A percentile compares a stretch with the other conserved stretches of the same genome.
Evolutionary conservation across 2,329 filamentous ascomycete genomes (phyloP).

Genomic region (Nannizzia gypsea): DNA sequence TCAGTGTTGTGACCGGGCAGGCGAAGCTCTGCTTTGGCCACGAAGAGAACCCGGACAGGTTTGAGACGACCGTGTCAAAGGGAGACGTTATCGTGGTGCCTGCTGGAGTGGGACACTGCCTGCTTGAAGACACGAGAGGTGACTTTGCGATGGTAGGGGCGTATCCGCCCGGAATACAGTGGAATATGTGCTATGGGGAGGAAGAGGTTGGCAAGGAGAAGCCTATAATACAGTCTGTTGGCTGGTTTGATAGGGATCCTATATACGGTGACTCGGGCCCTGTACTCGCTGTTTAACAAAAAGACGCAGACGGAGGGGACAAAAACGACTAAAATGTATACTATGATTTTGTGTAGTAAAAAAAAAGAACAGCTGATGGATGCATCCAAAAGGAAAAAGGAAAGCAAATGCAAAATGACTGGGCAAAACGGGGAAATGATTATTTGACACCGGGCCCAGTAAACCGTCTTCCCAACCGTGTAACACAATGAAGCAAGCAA

Average conservation of each 20-base stretch:
- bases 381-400: not conserved
- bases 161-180: constrained; percentile 47
- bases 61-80: constrained; percentile 44
- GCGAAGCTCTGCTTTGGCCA: constrained; percentile 56
- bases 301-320: not conserved
- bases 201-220: constrained; percentile 41
- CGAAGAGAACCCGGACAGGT: constrained; percentile 45
- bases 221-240: constrained; percentile 37
- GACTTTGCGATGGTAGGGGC: constrained; percentile 56
- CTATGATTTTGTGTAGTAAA: not conserved
- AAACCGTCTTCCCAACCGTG: not conserved
- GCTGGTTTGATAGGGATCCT: constrained; percentile 51
- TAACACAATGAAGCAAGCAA: not conserved
- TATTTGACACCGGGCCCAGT: not conserved
- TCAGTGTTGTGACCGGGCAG: constrained; percentile 47
- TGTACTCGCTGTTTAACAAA: not conserved
- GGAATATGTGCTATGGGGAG: constrained; percentile 63
- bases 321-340: not conserved
- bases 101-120: constrained; percentile 52
- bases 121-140: constrained; percentile 44
- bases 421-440: not conserved
- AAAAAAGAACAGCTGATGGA: not conserved
- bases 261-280: constrained; percentile 47
- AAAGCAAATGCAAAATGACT: not conserved
- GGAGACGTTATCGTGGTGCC: constrained; percentile 57